Percentiles rank a stretch among this genome's conserved stretches.
Evolutionary conservation across 441 rosid species (phyloP).

Genomic region (Gossypium gossypioides): DNA sequence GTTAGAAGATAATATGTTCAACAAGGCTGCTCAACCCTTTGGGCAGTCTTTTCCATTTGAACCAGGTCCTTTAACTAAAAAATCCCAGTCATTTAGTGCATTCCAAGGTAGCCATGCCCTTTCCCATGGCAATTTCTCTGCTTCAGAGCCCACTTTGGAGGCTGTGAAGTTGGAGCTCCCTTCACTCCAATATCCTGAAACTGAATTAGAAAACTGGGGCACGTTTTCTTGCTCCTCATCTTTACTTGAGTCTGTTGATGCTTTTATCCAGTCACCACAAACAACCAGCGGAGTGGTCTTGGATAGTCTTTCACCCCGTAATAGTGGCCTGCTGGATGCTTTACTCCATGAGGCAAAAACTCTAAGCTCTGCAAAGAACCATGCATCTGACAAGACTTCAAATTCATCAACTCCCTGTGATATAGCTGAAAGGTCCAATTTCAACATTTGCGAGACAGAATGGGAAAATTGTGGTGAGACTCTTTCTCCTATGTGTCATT

Average conservation of each 20-base stretch:
- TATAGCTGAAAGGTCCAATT: conserved; percentile 43
- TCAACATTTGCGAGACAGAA: conserved; percentile 40
- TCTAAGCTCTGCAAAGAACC: conserved; percentile 54
- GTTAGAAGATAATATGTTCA: conserved; percentile 34
- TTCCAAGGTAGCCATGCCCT: conserved; percentile 71
- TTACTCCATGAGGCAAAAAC: conserved; percentile 71
- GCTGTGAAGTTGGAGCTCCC: conserved; percentile 99
- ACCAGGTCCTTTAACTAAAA: conserved; percentile 39
- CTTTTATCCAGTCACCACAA: conserved; percentile 78
- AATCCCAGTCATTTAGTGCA: conserved; percentile 40
- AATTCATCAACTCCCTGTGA: conserved; percentile 59
- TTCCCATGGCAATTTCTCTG: conserved; percentile 72
- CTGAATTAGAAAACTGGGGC: conserved; percentile 64
- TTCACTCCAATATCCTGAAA: conserved; percentile 98
- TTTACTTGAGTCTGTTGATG: conserved; percentile 58
- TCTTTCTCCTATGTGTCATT: conserved; percentile 49
- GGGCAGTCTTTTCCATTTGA: conserved; percentile 40
- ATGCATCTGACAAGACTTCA: conserved; percentile 56
- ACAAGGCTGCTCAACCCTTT: conserved; percentile 38
- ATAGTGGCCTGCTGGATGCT: conserved; percentile 92
- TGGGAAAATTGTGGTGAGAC: conserved; percentile 53
- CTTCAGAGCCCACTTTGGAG: conserved; percentile 69
- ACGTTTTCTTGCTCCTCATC: conserved; percentile 50
- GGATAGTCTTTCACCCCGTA: conserved; percentile 50
- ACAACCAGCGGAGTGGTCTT: conserved; percentile 40